A percentile compares a stretch with the other conserved stretches of the same genome.
Conservation (phyloP, 257 asterid genomes). For the Scutellaria baicalensis region DNA sequence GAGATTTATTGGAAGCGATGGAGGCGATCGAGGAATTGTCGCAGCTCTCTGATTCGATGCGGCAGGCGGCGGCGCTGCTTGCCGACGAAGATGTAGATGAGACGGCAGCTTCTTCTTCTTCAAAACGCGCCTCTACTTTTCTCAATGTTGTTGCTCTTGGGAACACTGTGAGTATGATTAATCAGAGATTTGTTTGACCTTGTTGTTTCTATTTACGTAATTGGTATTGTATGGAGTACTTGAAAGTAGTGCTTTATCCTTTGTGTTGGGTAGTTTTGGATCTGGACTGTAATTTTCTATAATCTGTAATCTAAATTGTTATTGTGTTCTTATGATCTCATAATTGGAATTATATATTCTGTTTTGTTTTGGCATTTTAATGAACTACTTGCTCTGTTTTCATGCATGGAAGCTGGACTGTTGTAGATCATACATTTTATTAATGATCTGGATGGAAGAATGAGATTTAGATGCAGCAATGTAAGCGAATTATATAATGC, state of each 20-base stretch:
- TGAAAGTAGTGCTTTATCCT: conserved; percentile 11
- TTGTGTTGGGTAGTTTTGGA: conserved; percentile 14
- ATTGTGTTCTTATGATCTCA: conserved; percentile 1
- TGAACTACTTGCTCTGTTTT: not conserved
- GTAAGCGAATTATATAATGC: not conserved
- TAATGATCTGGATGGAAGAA: not conserved
- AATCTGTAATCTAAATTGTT: not conserved
- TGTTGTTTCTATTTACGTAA: not conserved
- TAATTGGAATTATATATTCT: not conserved
- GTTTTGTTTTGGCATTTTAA: not conserved
- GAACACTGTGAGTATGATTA: conserved; percentile 53
- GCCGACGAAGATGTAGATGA: conserved; percentile 96
- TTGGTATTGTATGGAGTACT: not conserved
- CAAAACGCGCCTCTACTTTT: conserved; percentile 76
- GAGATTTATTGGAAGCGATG: conserved; percentile 26
- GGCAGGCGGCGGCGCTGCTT: conserved; percentile 84
- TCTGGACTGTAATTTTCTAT: conserved; percentile 3
- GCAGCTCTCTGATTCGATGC: conserved; percentile 90
- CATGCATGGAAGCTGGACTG: not conserved
- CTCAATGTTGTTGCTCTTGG: conserved; percentile 95
- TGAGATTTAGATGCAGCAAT: not conserved
- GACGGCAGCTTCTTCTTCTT: conserved; percentile 42
- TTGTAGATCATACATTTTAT: conserved; percentile 5
- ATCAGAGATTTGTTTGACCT: conserved; percentile 13
- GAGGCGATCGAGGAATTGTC: conserved; percentile 82